Base-by-base conservation (phyloP, 305 asterid species). In the Fraxinus baroniana region DNA sequence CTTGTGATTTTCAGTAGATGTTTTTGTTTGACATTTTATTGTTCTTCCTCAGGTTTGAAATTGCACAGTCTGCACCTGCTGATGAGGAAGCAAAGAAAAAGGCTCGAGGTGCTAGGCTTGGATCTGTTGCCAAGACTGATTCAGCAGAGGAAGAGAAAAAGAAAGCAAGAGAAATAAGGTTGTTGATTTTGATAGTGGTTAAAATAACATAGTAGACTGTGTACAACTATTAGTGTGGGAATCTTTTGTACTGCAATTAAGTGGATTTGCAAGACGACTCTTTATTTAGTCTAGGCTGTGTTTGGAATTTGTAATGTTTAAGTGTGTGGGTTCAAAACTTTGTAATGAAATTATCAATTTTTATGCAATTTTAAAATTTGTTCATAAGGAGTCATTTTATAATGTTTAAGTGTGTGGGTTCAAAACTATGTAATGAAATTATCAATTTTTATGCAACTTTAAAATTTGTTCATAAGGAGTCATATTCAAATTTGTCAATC, bases 101-200 rank as follows among this genome's bases (percentile, higher is more conserved):
- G 81, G 93, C 96, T 81, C 88, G 95, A 87, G 88, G 89, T 84
- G 85, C 91, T 71, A 87, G 97, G 89, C 88, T 93, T 84, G 95
- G 88, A 44, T 80, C 92, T n/a, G 74, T 68, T 68, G 18, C 74
- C 18, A 28, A 68, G 35, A 8, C 37, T 68, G 18, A 68, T 28
- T 26, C 36, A 1, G 74, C 36, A 10, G 74, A 68, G 74, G 37
- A 10, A 28, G 74, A 24, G 74, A 68, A 68, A 28, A 68, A 28
- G 37, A 68, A 68, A 68, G 74, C 37, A 68, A 68, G 74, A 68
- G 74, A 68, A 68, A 26, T 68, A 68, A 26, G 74, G 36, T 68
- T 26, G 18, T 26, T 68, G 74, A 68, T 68, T 68, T 68, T 68
- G 74, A 68, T 28, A 28, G 18, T 1, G 95, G 17, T 24, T 68